Conservation (phyloP, 2,329 filamentous ascomycete genomes). For the Magnaporthiopsis poae region DNA sequence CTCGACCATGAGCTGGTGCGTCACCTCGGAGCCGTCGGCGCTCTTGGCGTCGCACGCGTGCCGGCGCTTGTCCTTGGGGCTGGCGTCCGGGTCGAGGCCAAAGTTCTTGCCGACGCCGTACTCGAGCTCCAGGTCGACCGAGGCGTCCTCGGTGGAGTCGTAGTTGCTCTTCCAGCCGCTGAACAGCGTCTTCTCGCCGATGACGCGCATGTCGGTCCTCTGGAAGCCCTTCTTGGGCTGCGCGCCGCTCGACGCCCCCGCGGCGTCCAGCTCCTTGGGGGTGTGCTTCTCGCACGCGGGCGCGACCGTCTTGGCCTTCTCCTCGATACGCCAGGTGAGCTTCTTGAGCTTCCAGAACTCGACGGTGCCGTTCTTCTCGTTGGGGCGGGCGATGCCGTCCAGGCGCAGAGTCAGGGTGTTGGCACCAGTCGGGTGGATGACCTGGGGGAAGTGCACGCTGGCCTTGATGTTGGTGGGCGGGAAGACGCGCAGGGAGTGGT, state of each 20-base stretch:
- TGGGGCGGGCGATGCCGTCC: constrained; percentile 69
- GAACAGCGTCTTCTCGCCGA: constrained; percentile 75
- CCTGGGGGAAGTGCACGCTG: constrained; percentile 67
- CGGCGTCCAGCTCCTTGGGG: constrained; percentile 32
- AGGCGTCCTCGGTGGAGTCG: constrained; percentile 37
- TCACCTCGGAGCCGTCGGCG: constrained; percentile 64
- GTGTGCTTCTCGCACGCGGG: constrained; percentile 71
- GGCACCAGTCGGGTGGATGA: constrained; percentile 76
- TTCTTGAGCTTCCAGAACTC: constrained; percentile 81
- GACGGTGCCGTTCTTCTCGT: constrained; percentile 60
- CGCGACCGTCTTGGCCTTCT: constrained; percentile 69
- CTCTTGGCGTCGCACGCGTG: constrained; percentile 71
- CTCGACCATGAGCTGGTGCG: constrained; percentile 80
- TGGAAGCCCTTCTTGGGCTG: constrained; percentile 52
- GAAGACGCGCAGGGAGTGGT: constrained; percentile 87
- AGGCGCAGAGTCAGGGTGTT: constrained; percentile 73
- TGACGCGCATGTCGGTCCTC: constrained; percentile 64
- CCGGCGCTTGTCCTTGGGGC: constrained; percentile 23
- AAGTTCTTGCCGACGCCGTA: constrained; percentile 48
- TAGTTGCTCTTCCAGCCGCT: constrained; percentile 78
- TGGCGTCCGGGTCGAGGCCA: neutral
- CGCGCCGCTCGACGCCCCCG: constrained; percentile 27
- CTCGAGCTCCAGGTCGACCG: constrained; percentile 71
- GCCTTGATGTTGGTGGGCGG: constrained; percentile 90
- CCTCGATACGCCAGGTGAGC: constrained; percentile 85